Evolutionary conservation across 305 asterid species (phyloP), one percentile per base, ranked within the genome.

Genomic region (Fraxinus platypoda): DNA sequence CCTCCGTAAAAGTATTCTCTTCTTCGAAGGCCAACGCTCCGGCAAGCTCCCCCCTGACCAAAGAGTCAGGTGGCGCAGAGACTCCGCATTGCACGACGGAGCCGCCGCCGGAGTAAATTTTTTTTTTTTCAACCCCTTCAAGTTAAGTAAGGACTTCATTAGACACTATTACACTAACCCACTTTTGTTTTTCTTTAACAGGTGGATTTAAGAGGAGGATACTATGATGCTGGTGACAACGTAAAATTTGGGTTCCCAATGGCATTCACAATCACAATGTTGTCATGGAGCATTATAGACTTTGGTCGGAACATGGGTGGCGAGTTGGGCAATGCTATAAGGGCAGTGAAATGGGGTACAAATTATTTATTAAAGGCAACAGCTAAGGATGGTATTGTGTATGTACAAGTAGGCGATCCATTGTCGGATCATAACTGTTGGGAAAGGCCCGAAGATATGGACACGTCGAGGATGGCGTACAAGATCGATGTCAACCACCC

Each of bases 1-100:
- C 21, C 97, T 94, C 73, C 90, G 88, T 2, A 94, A 94, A 84
- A 90, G 98, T 90, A 90, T 94, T 28, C 90, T 94, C 15, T 94
- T 93, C 93, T 93, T 92, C 86, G 98, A 94, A 85, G 98, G 97
- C 88, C 98, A 94, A 78, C 97, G 98, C 87, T 93, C 98, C 4
- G 98, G 98, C 43, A 82, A 82, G 64, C 95, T 94, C 34, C 95
- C 97, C 0, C 91, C 93, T 1, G 97, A 92, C 85, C 97, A 94
- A 81, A 94, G 97, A 81, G 57, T 92, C 52, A 89, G 88, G 5
- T 94, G 98, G 98, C 94, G 97, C 80, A 81, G 71, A 73, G 93
- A 93, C 91, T 94, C 98, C 62, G 97, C 94, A 82, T 35, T 94
- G 84, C 92, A 89, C 78, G 98, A 94, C 87, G 97, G 97, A 1